Conservation (phyloP, 139 green algal genomes). For the Auxenochlorella pyrenoidosa region DNA sequence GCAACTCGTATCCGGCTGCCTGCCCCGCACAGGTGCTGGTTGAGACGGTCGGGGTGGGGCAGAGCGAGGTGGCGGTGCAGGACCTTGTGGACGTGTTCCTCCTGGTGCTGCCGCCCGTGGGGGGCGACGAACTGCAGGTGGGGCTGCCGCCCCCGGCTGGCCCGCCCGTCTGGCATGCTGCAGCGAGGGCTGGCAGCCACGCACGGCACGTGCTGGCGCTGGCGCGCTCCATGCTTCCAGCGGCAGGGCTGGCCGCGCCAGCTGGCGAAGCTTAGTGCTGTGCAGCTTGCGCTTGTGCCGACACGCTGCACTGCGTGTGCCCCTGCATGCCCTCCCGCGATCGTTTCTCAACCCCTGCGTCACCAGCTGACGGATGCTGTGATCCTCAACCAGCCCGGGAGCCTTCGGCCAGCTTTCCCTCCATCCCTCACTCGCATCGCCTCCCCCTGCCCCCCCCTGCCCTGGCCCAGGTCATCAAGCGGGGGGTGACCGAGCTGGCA, state of each 20-base stretch:
- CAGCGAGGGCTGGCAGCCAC: too few relatives aligned
- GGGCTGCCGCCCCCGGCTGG: not conserved
- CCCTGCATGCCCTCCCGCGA: too few relatives aligned
- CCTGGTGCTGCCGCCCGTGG: slow-evolving; percentile 66
- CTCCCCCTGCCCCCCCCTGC: not conserved
- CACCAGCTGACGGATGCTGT: too few relatives aligned
- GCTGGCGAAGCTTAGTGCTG: not conserved
- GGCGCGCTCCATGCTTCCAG: too few relatives aligned
- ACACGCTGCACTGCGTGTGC: too few relatives aligned
- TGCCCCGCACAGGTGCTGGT: slow-evolving; percentile 29
- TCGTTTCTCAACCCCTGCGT: too few relatives aligned
- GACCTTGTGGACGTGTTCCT: slow-evolving; percentile 71
- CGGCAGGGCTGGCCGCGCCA: not conserved
- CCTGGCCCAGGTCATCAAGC: slow-evolving; percentile 67
- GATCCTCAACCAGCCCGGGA: too few relatives aligned
- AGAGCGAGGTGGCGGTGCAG: slow-evolving; percentile 65
- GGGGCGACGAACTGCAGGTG: slow-evolving; percentile 38
- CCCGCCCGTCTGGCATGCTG: too few relatives aligned
- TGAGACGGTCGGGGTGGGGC: slow-evolving; percentile 78
- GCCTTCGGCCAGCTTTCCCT: too few relatives aligned
- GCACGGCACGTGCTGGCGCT: too few relatives aligned
- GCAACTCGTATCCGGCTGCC: not conserved
- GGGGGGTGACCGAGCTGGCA: slow-evolving; percentile 67
- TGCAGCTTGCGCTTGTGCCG: not conserved
- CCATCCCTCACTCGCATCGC: not conserved